Evolutionary conservation across 192 early-diverging fungal genomes (phyloP).

Genomic region (Coemansia erecta): DNA sequence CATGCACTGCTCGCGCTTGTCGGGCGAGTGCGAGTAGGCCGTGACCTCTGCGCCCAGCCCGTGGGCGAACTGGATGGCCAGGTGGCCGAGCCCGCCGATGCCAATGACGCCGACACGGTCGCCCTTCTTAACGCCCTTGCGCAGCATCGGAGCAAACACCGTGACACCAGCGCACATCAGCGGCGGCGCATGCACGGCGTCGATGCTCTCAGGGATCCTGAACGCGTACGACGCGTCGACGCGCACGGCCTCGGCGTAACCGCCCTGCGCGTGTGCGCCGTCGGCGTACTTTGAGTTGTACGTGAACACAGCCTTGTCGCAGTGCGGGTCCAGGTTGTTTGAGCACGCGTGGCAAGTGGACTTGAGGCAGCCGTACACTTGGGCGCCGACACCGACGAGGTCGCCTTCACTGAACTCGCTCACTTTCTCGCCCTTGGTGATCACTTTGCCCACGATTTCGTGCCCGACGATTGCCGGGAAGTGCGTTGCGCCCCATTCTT

Average conservation of each 20-base stretch:
- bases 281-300: slow-evolving; percentile 57
- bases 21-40: slow-evolving; percentile 56
- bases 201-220: slow-evolving; percentile 57
- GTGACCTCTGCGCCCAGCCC: slow-evolving; percentile 53
- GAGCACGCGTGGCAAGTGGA: slow-evolving; percentile 55
- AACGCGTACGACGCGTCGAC: slow-evolving; percentile 59
- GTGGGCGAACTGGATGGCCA: slow-evolving; percentile 63
- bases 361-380: slow-evolving; percentile 56
- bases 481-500: slow-evolving; percentile 55
- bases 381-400: slow-evolving; percentile 65
- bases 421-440: slow-evolving; percentile 58
- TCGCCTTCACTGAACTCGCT: slow-evolving; percentile 59
- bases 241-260: slow-evolving; percentile 62
- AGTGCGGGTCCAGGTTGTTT: slow-evolving; percentile 44
- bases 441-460: slow-evolving; percentile 65
- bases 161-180: slow-evolving; percentile 83
- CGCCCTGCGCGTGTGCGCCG: slow-evolving; percentile 54
- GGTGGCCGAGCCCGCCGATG: slow-evolving; percentile 75
- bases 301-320: slow-evolving; percentile 44
- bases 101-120: slow-evolving; percentile 69
- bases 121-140: slow-evolving; percentile 59
- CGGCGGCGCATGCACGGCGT: slow-evolving; percentile 62
- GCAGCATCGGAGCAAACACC: slow-evolving; percentile 68
- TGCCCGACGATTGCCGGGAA: slow-evolving; percentile 62
- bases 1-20: slow-evolving; percentile 58